phyloP scores from a whole-genome alignment of 1,139 yeast species.

The Geotrichum bryndzae region DNA sequence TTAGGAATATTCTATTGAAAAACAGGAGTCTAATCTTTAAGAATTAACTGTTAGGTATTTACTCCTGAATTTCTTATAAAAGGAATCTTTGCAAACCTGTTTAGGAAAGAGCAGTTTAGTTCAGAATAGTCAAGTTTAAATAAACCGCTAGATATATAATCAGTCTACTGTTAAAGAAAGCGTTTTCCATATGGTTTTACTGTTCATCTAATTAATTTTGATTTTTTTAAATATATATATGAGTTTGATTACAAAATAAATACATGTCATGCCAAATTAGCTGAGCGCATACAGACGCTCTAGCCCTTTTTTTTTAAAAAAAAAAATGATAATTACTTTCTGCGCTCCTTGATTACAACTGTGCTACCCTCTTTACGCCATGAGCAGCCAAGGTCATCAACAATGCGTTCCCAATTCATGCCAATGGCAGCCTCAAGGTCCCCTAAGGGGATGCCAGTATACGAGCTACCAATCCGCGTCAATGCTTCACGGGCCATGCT shows the following conservation, averaged over 20 bases:
- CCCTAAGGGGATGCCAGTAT: not conserved
- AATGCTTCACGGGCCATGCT: conserved; percentile 3
- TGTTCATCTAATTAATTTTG: not conserved
- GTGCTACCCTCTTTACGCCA: conserved; percentile 3
- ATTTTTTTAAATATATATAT: not conserved
- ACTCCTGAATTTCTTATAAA: too few species aligned
- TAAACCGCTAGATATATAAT: too few species aligned
- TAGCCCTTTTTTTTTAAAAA: not conserved
- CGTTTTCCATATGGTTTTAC: too few species aligned
- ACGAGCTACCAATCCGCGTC: conserved; percentile 1
- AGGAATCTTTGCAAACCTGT: too few species aligned
- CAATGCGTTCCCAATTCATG: conserved; percentile 2
- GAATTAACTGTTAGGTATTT: too few species aligned
- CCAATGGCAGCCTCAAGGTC: conserved; percentile 2
- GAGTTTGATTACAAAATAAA: not conserved
- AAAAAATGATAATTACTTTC: not conserved
- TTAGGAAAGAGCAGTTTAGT: too few species aligned
- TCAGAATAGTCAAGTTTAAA: too few species aligned
- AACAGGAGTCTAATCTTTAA: too few species aligned
- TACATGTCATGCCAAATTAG: not conserved
- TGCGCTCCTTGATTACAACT: not conserved
- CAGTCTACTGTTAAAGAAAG: too few species aligned
- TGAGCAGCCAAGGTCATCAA: not conserved
- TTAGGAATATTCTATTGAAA: too few species aligned
- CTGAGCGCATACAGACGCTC: not conserved